These are phyloP conservation scores for Parachlorella kessleri DNA, from an alignment of 139 green algal genomes.

Conservation along the genomic window DNA sequence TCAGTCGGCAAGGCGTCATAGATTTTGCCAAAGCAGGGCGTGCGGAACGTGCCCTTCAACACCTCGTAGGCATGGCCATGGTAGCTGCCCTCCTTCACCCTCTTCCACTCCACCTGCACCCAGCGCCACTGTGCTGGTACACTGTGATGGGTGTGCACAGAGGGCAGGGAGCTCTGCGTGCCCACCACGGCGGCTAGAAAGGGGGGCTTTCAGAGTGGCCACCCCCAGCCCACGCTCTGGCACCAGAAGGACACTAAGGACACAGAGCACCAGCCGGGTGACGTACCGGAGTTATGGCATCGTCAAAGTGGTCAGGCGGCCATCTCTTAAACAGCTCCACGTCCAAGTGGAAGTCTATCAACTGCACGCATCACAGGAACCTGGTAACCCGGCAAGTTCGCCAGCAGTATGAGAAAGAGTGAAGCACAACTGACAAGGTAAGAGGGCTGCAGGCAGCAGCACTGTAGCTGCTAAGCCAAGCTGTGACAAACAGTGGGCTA, in stretches of 20 bases:
- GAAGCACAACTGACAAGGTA: not conserved
- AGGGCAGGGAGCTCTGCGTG: not conserved
- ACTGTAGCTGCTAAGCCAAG: not conserved
- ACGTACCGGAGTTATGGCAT: not conserved
- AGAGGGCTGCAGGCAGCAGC: not conserved
- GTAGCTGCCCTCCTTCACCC: conserved; percentile 34
- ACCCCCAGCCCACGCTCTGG: no score
- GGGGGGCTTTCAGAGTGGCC: not conserved
- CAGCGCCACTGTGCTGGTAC: not conserved
- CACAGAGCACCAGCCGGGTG: no score
- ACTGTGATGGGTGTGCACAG: not conserved
- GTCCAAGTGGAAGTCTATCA: conserved; percentile 50
- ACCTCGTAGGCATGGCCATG: conserved; percentile 53
- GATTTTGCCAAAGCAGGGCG: conserved; percentile 55
- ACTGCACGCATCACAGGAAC: conserved; percentile 48
- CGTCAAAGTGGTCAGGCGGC: conserved; percentile 17
- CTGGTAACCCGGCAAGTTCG: not conserved
- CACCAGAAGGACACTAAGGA: no score
- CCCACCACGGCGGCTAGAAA: not conserved
- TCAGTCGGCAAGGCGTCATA: conserved; percentile 72
- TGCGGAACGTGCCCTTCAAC: conserved; percentile 64
- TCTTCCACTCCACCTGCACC: conserved; percentile 56
- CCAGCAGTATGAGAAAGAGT: not conserved
- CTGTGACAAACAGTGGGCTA: not conserved
- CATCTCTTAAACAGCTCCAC: not conserved